A percentile compares a stretch with the other conserved stretches of the same genome.
phyloP scores from a whole-genome alignment of 2,329 filamentous ascomycete genomes.

The Ophidiomyces ophidiicola region DNA sequence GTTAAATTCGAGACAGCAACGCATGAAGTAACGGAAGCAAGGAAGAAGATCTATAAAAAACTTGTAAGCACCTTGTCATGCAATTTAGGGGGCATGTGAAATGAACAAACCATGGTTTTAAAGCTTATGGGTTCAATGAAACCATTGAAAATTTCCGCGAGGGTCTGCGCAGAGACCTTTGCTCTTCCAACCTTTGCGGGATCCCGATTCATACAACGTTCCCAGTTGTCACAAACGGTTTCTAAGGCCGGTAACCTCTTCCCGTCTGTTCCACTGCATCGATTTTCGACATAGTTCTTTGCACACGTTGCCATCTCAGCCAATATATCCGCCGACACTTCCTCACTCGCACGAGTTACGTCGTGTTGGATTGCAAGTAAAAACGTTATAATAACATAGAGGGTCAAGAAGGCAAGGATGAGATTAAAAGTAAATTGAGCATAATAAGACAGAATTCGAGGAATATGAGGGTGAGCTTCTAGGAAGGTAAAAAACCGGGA shows the following conservation, averaged over 20 bases:
- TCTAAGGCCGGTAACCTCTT: constrained; percentile 59
- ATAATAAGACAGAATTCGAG: constrained; percentile 54
- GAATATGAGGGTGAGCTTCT: constrained; percentile 52
- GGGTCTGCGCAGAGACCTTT: constrained; percentile 70
- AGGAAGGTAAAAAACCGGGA: constrained; percentile 49
- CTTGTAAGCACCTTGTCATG: not conserved
- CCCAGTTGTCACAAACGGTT: constrained; percentile 65
- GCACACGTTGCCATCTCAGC: constrained; percentile 63
- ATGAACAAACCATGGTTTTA: constrained; percentile 55
- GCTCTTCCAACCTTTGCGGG: constrained; percentile 65
- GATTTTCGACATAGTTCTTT: constrained; percentile 61
- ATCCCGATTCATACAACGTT: constrained; percentile 75
- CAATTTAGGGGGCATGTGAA: not conserved
- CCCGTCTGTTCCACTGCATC: constrained; percentile 50
- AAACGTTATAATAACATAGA: constrained; percentile 58
- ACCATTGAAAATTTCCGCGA: constrained; percentile 85
- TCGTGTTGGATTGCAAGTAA: constrained; percentile 61
- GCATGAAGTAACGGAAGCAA: constrained; percentile 34
- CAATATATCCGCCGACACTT: constrained; percentile 55
- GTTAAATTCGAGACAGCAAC: constrained; percentile 49
- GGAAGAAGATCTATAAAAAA: constrained; percentile 27
- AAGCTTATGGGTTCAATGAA: constrained; percentile 84
- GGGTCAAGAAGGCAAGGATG: constrained; percentile 36
- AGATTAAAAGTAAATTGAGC: constrained; percentile 47
- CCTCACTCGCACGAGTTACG: constrained; percentile 58